Evolutionary conservation across 129 eudicot species (phyloP).

Genomic region (Logfia minima): DNA sequence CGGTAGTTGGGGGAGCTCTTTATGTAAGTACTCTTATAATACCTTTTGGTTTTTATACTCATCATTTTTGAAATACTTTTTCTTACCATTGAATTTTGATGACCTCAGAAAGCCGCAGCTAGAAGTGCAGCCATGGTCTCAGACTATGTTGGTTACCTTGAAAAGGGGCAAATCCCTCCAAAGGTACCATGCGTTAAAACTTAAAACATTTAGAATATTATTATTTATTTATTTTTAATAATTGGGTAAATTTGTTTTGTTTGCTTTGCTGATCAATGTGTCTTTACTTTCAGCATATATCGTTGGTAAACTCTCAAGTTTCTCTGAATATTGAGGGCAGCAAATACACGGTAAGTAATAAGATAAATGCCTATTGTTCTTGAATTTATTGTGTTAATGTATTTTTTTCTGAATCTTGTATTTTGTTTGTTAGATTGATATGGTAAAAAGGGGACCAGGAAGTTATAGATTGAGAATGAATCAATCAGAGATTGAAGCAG

Average conservation of each 20-base stretch:
- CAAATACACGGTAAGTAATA: constrained; percentile 77
- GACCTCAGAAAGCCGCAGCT: constrained; percentile 90
- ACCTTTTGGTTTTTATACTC: background rate
- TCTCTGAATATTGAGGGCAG: constrained; percentile 93
- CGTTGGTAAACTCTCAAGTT: constrained; percentile 83
- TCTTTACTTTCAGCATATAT: constrained; percentile 78
- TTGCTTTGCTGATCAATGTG: constrained; percentile 8
- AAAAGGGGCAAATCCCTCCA: constrained; percentile 98
- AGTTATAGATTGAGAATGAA: constrained; percentile 83
- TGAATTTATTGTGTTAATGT: background rate
- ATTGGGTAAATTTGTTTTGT: background rate
- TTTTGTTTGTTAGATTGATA: constrained; percentile 56
- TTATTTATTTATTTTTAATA: background rate
- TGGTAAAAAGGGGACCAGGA: constrained; percentile 97
- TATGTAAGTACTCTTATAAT: constrained; percentile 51
- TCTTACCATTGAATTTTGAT: constrained; percentile 25
- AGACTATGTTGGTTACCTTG: constrained; percentile 96
- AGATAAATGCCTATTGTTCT: background rate
- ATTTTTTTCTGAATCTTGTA: background rate
- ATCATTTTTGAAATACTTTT: constrained; percentile 12
- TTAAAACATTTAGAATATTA: background rate
- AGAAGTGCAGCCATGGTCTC: constrained; percentile 97
- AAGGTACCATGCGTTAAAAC: constrained; percentile 47
- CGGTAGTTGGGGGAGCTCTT: constrained; percentile 97
- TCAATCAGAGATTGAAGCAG: constrained; percentile 87